Evolutionary conservation across 345 rosid species (phyloP).

Genomic region (Dipteronia dyeriana): DNA sequence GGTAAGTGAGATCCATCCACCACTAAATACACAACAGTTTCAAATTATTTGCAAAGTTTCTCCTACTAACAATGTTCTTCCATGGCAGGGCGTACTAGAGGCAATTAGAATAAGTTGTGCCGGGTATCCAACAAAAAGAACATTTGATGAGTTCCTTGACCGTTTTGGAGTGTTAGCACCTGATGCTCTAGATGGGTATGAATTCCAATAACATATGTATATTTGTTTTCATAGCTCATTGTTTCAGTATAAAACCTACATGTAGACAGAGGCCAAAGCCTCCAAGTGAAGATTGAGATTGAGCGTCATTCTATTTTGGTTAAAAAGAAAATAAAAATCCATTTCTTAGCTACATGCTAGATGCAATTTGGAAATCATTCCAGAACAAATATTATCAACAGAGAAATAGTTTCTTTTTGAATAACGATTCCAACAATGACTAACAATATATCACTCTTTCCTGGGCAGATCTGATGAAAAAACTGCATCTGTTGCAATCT

Average conservation of each 20-base stretch:
- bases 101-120: conserved; percentile 88
- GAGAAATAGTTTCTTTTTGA: neutral
- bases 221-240: neutral
- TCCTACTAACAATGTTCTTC: neutral
- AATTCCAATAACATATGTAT: neutral
- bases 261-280: neutral
- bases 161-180: conserved; percentile 80
- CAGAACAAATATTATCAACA: neutral
- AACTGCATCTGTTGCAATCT: conserved; percentile 50
- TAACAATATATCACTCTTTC: neutral
- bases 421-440: neutral
- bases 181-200: conserved; percentile 61
- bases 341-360: neutral
- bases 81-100: conserved; percentile 55
- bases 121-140: conserved; percentile 78
- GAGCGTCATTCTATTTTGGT: neutral
- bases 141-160: conserved; percentile 75
- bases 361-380: neutral
- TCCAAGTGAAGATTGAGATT: conserved; percentile 11
- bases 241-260: neutral
- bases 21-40: conserved; percentile 1
- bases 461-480: conserved; percentile 57
- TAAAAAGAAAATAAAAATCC: neutral
- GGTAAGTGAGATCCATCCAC: conserved; percentile 36
- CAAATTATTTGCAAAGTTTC: neutral